Evolutionary conservation across 139 green algal genomes (phyloP).

Genomic region (Penium margaritaceum): DNA sequence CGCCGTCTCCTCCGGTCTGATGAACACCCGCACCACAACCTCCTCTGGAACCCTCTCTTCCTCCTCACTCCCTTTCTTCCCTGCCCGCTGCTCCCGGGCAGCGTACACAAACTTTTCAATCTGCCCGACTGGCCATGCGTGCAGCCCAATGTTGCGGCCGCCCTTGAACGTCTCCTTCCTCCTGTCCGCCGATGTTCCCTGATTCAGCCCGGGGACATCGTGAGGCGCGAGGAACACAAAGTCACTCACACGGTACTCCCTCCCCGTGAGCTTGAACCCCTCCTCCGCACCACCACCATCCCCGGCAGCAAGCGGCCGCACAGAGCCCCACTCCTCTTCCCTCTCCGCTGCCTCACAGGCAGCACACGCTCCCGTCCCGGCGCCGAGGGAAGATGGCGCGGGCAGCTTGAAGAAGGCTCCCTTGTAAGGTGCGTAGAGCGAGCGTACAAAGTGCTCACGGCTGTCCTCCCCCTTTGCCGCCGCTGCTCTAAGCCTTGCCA

Average conservation of each 20-base stretch:
- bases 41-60: slow-evolving; percentile 10
- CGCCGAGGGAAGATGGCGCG: slow-evolving; percentile 9
- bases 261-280: slow-evolving; percentile 19
- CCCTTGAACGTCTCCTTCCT: slow-evolving; percentile 44
- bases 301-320: no score
- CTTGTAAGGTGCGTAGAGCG: slow-evolving; percentile 68
- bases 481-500: no score
- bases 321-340: no score
- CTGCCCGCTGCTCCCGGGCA: no score
- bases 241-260: slow-evolving; percentile 53
- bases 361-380: slow-evolving; percentile 16
- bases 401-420: slow-evolving; percentile 77
- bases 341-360: slow-evolving; percentile 34
- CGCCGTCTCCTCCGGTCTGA: slow-evolving; percentile 79
- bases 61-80: not conserved
- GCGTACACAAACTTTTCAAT: slow-evolving; percentile 55
- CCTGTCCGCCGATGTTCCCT: not conserved
- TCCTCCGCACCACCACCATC: slow-evolving; percentile 21
- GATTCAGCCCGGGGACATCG: no score
- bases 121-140: slow-evolving; percentile 63
- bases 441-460: no score
- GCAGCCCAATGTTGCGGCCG: slow-evolving; percentile 62
- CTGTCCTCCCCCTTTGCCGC: no score
- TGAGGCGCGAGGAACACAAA: slow-evolving; percentile 76
- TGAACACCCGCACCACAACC: slow-evolving; percentile 68